Percentiles rank a stretch among this genome's conserved stretches.
Conservation (phyloP, 768 basidiomycete genomes). For the Pisolithus marmoratus region DNA sequence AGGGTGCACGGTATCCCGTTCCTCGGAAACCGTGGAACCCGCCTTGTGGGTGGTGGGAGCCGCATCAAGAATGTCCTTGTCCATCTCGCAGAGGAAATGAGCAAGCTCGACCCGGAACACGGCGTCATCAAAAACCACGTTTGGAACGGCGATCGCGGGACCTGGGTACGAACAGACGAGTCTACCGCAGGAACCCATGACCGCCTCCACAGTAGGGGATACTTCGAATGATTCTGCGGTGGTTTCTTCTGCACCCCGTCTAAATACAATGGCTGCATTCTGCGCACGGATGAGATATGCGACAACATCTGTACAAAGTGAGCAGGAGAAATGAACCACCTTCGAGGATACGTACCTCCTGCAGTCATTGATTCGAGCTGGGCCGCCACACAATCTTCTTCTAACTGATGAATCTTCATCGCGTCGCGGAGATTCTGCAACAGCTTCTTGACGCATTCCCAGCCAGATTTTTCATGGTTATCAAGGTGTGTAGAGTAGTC, state of each 20-base stretch:
- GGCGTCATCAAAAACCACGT: conserved; percentile 19
- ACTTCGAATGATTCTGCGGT: conserved; percentile 43
- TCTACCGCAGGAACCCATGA: conserved; percentile 36
- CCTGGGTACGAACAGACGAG: conserved; percentile 42
- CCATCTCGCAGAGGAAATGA: conserved; percentile 31
- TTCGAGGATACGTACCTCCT: conserved; percentile 14
- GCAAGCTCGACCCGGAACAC: conserved; percentile 32
- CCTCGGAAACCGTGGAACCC: conserved; percentile 16
- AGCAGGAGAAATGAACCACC: not conserved
- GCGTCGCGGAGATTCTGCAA: conserved; percentile 7
- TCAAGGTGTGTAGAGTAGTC: conserved; percentile 10
- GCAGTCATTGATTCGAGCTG: conserved; percentile 15
- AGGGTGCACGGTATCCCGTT: conserved; percentile 27
- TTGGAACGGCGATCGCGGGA: conserved; percentile 34
- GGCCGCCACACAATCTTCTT: conserved; percentile 4
- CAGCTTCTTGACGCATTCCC: conserved; percentile 26
- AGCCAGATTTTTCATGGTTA: conserved; percentile 12
- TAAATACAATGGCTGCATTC: conserved; percentile 43
- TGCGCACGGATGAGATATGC: conserved; percentile 37
- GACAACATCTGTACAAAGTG: conserved; percentile 26
- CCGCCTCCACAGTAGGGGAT: conserved; percentile 26
- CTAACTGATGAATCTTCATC: conserved; percentile 1
- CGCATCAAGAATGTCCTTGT: conserved; percentile 26
- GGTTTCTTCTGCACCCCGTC: conserved; percentile 17
- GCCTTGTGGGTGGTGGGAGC: conserved; percentile 33